Conservation (phyloP, 163 green algal genomes). For the Scenedesmus sp. region DNA sequence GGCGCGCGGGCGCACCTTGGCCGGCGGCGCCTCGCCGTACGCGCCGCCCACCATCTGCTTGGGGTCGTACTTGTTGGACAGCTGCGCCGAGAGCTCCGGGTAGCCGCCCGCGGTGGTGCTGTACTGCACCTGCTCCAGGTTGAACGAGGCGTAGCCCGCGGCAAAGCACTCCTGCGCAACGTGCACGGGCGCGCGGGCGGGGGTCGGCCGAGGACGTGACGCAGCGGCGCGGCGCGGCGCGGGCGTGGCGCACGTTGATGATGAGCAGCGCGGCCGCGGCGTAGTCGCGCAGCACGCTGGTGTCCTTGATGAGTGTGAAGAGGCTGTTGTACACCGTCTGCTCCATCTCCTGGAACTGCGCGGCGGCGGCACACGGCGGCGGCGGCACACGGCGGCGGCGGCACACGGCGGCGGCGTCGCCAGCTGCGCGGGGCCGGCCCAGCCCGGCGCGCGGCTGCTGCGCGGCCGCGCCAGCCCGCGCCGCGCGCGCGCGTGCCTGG, state of each 20-base stretch:
- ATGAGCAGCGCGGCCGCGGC: conserved; percentile 36
- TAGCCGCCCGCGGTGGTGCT: conserved; percentile 24
- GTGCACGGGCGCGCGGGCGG: too few relatives aligned
- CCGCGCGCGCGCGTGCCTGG: not conserved
- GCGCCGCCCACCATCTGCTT: not conserved
- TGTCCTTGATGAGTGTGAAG: conserved; percentile 64
- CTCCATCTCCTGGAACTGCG: conserved; percentile 54
- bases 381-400: too few relatives aligned
- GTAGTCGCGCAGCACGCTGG: conserved; percentile 63
- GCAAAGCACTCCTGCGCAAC: conserved; percentile 33
- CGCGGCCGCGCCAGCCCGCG: not conserved
- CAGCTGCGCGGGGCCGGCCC: too few relatives aligned
- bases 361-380: too few relatives aligned
- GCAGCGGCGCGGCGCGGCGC: not conserved
- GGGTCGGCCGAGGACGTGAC: not conserved
- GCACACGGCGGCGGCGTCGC: too few relatives aligned
- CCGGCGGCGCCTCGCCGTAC: not conserved
- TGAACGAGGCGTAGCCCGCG: conserved; percentile 28
- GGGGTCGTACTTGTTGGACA: conserved; percentile 44
- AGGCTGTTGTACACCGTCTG: conserved; percentile 62
- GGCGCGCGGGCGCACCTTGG: too few relatives aligned
- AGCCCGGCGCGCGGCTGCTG: too few relatives aligned
- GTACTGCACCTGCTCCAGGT: conserved; percentile 23
- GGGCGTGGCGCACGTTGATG: conserved; percentile 9
- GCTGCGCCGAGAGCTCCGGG: too few relatives aligned